Evolutionary conservation across 352 stramenopile species (phyloP).

Genomic region (Globisporangium iwayamae): DNA sequence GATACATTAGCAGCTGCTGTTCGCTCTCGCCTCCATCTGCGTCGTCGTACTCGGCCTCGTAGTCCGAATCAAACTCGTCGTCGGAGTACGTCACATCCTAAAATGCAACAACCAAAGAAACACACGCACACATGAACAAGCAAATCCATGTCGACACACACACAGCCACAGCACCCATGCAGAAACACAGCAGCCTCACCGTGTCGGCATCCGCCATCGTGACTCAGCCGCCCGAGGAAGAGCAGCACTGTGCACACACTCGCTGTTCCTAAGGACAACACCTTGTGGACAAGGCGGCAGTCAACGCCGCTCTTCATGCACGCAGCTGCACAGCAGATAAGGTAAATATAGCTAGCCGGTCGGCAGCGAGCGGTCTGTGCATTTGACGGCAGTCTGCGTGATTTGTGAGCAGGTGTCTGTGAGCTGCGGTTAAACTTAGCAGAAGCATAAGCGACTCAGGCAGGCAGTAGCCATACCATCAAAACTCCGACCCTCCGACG

Average conservation of each 20-base stretch:
- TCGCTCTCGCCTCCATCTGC: conserved; percentile 15
- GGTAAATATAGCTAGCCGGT: neutral
- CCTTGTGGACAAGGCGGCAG: neutral
- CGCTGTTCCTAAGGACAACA: neutral
- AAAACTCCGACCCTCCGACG: no score
- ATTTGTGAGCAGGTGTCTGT: no score
- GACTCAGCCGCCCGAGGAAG: neutral
- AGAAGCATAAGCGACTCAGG: neutral
- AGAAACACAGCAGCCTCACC: neutral
- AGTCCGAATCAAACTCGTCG: conserved; percentile 44
- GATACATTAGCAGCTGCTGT: conserved; percentile 7
- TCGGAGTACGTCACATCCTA: conserved; percentile 36
- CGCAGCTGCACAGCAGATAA: neutral
- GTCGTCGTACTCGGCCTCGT: conserved; percentile 23
- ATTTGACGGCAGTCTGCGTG: neutral
- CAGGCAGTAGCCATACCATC: neutral
- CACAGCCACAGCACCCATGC: no score
- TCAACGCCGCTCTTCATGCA: neutral
- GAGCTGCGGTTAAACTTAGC: neutral
- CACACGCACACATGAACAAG: neutral
- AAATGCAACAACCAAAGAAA: neutral
- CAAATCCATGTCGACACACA: no score
- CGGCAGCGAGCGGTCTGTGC: neutral
- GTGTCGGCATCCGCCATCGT: conserved; percentile 25
- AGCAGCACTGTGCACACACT: neutral